phyloP scores from a whole-genome alignment of 768 basidiomycete genomes.

The Mycena galericulata region DNA sequence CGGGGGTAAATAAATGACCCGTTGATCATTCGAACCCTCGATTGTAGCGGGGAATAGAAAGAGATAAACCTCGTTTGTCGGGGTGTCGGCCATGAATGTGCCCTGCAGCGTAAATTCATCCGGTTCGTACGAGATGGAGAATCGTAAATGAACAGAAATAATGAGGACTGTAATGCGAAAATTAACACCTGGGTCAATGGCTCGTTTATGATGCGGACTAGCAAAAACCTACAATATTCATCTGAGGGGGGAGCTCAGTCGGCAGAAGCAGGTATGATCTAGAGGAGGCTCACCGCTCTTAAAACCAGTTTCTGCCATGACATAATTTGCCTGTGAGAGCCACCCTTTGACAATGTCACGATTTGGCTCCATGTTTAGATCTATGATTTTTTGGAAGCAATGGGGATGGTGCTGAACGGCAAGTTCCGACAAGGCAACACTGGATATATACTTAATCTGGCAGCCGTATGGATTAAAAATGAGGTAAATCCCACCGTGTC shows the following conservation, averaged over 20 bases:
- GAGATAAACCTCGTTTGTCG: background rate
- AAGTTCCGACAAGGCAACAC: background rate
- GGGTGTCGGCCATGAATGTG: background rate
- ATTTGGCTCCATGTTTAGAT: background rate
- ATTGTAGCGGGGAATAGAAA: background rate
- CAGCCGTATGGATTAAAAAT: background rate
- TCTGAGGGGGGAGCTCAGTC: no score
- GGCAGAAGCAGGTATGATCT: no score
- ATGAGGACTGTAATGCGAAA: no score
- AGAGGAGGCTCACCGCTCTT: background rate
- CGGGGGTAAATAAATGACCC: background rate
- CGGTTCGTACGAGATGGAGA: background rate
- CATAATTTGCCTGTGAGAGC: background rate
- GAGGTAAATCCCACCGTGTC: background rate
- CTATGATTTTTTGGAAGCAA: background rate
- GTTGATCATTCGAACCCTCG: background rate
- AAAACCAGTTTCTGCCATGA: background rate
- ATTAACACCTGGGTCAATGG: no score
- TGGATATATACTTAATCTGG: background rate
- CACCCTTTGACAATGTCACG: background rate
- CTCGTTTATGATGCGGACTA: no score
- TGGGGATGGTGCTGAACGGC: no score
- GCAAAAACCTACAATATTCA: no score
- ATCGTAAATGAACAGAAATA: no score
- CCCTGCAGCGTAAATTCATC: background rate